These are phyloP conservation scores for Magnusiomyces suaveolens DNA, from an alignment of 1,139 yeast genomes.

Conservation along the genomic window DNA sequence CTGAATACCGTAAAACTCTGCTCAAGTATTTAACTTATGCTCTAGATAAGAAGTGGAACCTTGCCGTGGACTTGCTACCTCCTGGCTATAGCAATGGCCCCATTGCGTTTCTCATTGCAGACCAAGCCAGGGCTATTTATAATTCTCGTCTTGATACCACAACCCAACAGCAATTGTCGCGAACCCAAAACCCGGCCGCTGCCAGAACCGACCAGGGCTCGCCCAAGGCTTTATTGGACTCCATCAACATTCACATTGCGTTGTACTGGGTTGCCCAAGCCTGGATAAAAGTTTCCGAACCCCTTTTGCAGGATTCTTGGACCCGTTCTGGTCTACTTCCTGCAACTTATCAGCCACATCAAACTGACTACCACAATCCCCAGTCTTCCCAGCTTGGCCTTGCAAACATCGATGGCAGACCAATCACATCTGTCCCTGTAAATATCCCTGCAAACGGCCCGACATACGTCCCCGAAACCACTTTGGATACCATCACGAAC, in stretches of 20 bases:
- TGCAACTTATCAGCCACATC: not conserved
- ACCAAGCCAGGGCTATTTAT: not conserved
- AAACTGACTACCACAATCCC: not conserved
- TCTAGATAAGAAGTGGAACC: not conserved
- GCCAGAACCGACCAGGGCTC: too few relatives aligned
- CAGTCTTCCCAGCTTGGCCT: not conserved
- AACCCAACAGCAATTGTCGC: not conserved
- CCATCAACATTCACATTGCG: slow-evolving; percentile 4
- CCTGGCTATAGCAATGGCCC: not conserved
- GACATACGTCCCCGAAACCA: not conserved
- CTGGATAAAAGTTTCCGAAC: slow-evolving; percentile 8
- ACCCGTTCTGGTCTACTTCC: slow-evolving; percentile 9
- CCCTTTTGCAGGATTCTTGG: slow-evolving; percentile 11
- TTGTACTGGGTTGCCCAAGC: slow-evolving; percentile 12
- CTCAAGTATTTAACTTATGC: not conserved
- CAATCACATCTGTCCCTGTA: not conserved
- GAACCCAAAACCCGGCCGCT: not conserved
- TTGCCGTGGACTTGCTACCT: not conserved
- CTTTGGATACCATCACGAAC: not conserved
- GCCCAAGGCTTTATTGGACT: not conserved
- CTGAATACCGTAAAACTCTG: slow-evolving; percentile 8
- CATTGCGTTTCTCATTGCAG: not conserved
- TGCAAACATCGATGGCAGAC: not conserved
- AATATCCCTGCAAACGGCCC: not conserved
- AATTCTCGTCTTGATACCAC: not conserved